Evolutionary conservation across 163 green algal species (phyloP).

Genomic region (Volvox carteri): DNA sequence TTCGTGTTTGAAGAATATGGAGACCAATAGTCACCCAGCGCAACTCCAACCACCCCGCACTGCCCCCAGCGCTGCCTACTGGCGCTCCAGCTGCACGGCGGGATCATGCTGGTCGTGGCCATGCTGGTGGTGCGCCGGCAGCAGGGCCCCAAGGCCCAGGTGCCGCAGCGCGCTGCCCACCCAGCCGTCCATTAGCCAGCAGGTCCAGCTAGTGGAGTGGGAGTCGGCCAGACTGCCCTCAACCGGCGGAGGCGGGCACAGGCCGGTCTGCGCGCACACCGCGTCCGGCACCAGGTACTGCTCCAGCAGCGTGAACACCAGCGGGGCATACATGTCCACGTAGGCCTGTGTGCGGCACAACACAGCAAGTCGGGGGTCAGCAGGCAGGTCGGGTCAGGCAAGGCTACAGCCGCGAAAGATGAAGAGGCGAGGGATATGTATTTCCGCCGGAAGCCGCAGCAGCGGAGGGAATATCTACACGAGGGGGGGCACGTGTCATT

Average conservation of each 20-base stretch:
- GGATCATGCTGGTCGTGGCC: not conserved
- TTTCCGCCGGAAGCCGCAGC: no score
- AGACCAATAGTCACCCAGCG: no score
- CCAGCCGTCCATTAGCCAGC: conserved; percentile 31
- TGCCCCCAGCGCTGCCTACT: no score
- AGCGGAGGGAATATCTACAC: not conserved
- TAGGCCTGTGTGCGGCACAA: conserved; percentile 29
- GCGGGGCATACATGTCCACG: conserved; percentile 55
- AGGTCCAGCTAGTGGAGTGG: not conserved
- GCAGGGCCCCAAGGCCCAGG: not conserved
- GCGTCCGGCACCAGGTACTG: conserved; percentile 59
- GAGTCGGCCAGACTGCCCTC: no score
- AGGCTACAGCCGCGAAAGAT: not conserved
- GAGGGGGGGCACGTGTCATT: not conserved
- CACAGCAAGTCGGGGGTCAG: no score
- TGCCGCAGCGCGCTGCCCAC: not conserved
- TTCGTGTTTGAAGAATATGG: no score
- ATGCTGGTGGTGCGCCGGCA: not conserved
- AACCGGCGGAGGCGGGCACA: conserved; percentile 45
- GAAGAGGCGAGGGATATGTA: no score
- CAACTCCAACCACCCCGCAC: no score
- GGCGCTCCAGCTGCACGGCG: no score
- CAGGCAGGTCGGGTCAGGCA: not conserved
- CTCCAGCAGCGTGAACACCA: conserved; percentile 59
- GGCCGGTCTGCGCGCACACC: conserved; percentile 49